Evolutionary conservation across 371 early-diverging fungal species (phyloP).

Genomic region (Batrachochytrium dendrobatidis): DNA sequence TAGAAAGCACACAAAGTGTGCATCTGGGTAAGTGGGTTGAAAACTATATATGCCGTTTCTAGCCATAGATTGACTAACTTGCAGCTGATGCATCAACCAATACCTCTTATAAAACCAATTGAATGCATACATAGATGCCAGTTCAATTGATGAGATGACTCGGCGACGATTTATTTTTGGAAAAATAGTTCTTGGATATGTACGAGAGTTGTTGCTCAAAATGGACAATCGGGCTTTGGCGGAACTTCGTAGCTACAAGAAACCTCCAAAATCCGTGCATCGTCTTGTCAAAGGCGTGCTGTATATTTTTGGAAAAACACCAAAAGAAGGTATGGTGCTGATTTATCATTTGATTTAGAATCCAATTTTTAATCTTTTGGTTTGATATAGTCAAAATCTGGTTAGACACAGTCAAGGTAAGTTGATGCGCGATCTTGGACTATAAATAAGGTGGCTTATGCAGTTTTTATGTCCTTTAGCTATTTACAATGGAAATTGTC

Average conservation of each 20-base stretch:
- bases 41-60: background rate
- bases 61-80: background rate
- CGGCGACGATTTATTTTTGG: slow-evolving; percentile 36
- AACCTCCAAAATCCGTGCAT: slow-evolving; percentile 43
- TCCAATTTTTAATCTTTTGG: slow-evolving; percentile 6
- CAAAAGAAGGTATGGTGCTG: slow-evolving; percentile 28
- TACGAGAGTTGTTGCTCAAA: slow-evolving; percentile 24
- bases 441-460: background rate
- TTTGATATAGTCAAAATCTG: slow-evolving; percentile 23
- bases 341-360: too few species aligned
- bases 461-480: slow-evolving; percentile 8
- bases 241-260: slow-evolving; percentile 45
- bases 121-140: slow-evolving; percentile 30
- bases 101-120: too few species aligned
- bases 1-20: background rate
- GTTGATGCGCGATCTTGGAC: background rate
- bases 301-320: slow-evolving; percentile 42
- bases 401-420: slow-evolving; percentile 34
- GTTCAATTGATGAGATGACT: slow-evolving; percentile 33
- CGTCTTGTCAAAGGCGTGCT: slow-evolving; percentile 43
- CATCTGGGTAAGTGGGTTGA: background rate
- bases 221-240: slow-evolving; percentile 35
- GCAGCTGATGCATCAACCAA: background rate
- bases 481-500: slow-evolving; percentile 36
- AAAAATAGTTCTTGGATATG: slow-evolving; percentile 36